Base-by-base conservation (phyloP, 306 rosid genomes). In the Vigna radiata region DNA sequence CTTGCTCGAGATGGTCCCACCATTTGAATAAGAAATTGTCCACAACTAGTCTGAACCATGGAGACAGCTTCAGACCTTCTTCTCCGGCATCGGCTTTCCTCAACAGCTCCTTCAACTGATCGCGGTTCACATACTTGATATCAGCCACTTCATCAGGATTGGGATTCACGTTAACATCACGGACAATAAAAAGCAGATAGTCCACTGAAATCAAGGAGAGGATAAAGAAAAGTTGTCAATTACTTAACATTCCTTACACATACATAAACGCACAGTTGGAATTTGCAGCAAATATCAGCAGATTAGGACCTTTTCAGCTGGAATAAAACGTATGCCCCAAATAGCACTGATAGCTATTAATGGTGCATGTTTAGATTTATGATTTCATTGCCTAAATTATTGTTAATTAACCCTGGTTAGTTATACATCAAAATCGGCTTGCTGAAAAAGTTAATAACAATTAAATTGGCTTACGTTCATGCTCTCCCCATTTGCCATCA, bases 401-500 rank as follows among this genome's bases (percentile, higher is more conserved):
- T 4, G 13, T 59, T 56, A 72, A 61, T 44, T 46, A n/a, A 74
- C 16, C 54, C 46, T 67, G 33, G 48, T 49, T 59, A 62, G 53
- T 56, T 68, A 19, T 4, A 60, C 39, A 53, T 33, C 49, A 49
- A 43, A 64, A 37, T 48, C 50, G 36, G 60, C 13, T 63, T 5
- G 43, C 67, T 21, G 17, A 60, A 37, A 70, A 64, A 59, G 19
- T 52, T 8, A 61, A 23, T 43, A 65, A 19, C 31, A 66, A 33
- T 33, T 33, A 60, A 85, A 83, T 69, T 37, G 19, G 72, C 84
- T 89, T 88, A 95, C 99, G 77, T 87, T 96, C 99, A 77, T 96
- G 99, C 83, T 96, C 99, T 73, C 99, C 99, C 99, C 99, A 96
- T 83, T 91, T 91, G 82, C 97, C 96, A 69, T 96, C 98, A 71